These are phyloP conservation scores for Alternaria arbusti DNA, from an alignment of 2,329 filamentous ascomycete species.

Conservation along the genomic window DNA sequence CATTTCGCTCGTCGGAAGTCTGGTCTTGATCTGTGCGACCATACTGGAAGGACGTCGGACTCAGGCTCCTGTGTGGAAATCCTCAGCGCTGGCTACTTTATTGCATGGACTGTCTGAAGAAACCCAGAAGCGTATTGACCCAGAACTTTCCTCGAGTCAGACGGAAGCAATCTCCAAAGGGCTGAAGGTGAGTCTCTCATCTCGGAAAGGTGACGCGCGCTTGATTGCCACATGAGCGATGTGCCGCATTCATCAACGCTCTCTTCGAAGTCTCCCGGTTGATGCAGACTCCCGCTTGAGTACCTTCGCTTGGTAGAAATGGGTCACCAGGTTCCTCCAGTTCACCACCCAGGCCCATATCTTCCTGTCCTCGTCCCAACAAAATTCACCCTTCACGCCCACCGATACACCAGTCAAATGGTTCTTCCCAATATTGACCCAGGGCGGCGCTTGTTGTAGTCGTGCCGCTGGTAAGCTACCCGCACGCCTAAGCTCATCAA, in stretches of 20 bases:
- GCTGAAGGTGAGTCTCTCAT: slow-evolving; percentile 1
- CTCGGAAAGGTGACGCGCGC: neutral
- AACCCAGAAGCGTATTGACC: slow-evolving; percentile 4
- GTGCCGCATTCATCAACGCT: neutral
- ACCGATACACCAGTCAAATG: slow-evolving; percentile 17
- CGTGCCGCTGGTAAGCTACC: slow-evolving; percentile 20
- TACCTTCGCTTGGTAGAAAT: slow-evolving; percentile 23
- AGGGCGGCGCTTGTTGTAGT: slow-evolving; percentile 21
- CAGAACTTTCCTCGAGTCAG: slow-evolving; percentile 14
- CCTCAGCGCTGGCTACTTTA: slow-evolving; percentile 23
- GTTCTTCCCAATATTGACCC: slow-evolving; percentile 24
- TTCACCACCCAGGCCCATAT: slow-evolving; percentile 28
- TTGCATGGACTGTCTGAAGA: slow-evolving; percentile 27
- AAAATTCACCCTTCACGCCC: slow-evolving; percentile 11
- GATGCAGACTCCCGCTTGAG: neutral
- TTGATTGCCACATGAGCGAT: neutral
- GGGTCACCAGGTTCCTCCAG: slow-evolving; percentile 25
- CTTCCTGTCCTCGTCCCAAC: slow-evolving; percentile 24
- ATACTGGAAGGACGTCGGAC: slow-evolving; percentile 12
- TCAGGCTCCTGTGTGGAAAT: slow-evolving; percentile 20
- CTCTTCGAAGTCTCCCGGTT: neutral
- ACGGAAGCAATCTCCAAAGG: slow-evolving; percentile 19
- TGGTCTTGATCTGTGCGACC: slow-evolving; percentile 18
- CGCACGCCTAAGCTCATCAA: slow-evolving; percentile 18
- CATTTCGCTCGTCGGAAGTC: slow-evolving; percentile 7